A percentile compares a stretch with the other conserved stretches of the same genome.
phyloP scores from a whole-genome alignment of 2,329 filamentous ascomycete genomes.

The Cladosporium halotolerans region DNA sequence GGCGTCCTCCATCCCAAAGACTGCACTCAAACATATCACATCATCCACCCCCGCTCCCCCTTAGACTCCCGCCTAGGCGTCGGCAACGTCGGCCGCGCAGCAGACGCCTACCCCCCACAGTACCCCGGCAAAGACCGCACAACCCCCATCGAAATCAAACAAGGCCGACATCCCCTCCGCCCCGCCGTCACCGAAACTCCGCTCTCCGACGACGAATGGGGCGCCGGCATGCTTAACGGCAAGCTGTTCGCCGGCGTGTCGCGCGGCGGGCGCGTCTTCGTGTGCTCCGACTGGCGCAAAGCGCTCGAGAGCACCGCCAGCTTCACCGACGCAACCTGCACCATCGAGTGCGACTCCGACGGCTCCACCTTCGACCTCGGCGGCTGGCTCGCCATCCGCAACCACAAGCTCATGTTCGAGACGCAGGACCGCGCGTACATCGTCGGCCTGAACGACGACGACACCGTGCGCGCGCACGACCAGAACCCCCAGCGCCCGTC shows the following conservation, averaged over 20 bases:
- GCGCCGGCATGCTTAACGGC: constrained; percentile 40
- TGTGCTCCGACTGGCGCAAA: constrained; percentile 41
- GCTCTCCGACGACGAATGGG: constrained; percentile 40
- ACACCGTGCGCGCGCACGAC: constrained; percentile 12
- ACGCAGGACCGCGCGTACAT: constrained; percentile 40
- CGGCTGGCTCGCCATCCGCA: constrained; percentile 41
- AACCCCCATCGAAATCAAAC: constrained; percentile 15
- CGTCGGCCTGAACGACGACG: constrained; percentile 33
- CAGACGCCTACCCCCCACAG: constrained; percentile 20
- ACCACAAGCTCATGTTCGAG: constrained; percentile 40
- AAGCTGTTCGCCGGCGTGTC: constrained; percentile 41
- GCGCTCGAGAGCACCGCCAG: constrained; percentile 23
- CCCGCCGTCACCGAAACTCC: constrained; percentile 13
- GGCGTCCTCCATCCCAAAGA: constrained; percentile 34
- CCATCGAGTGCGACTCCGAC: constrained; percentile 40
- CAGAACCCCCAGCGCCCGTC: constrained; percentile 23
- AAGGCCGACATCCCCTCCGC: constrained; percentile 13
- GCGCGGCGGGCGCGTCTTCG: constrained; percentile 37
- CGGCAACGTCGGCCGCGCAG: constrained; percentile 12
- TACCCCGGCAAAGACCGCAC: constrained; percentile 17
- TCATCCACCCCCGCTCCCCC: constrained; percentile 23
- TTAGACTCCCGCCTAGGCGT: constrained; percentile 7
- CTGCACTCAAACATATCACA: constrained; percentile 31
- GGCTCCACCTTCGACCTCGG: constrained; percentile 39
- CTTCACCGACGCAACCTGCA: constrained; percentile 20